Percentiles rank a stretch among this genome's conserved stretches.
Conservation (phyloP, 441 rosid species). For the Macaranga tanarius region DNA sequence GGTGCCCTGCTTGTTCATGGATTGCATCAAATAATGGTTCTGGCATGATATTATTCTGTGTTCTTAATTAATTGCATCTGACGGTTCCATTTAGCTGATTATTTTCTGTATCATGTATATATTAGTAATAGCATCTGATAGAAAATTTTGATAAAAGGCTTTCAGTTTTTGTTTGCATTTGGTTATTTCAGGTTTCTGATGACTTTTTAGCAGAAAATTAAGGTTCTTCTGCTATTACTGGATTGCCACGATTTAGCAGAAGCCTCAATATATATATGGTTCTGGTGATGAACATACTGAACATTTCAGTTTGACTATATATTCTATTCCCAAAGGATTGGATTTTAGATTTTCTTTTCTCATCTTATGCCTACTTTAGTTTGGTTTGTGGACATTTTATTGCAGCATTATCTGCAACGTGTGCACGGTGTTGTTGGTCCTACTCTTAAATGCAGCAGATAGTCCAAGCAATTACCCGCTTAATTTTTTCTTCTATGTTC, state of each 20-base stretch:
- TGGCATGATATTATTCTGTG: slow-evolving; percentile 16
- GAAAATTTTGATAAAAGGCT: background rate
- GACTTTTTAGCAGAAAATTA: slow-evolving; percentile 11
- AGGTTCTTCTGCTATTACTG: slow-evolving; percentile 3
- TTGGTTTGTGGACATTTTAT: background rate
- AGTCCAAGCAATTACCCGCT: background rate
- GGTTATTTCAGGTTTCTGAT: background rate
- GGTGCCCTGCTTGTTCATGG: slow-evolving; percentile 32
- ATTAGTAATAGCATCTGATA: background rate
- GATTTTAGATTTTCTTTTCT: background rate
- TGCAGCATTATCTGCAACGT: background rate
- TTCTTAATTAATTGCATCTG: background rate
- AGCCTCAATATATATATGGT: background rate
- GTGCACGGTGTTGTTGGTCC: background rate
- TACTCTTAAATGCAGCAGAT: background rate
- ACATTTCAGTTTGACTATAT: background rate
- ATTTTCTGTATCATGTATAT: background rate
- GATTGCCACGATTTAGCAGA: slow-evolving; percentile 10
- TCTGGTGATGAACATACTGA: slow-evolving; percentile 5
- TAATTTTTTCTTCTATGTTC: too few relatives aligned
- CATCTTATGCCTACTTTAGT: background rate
- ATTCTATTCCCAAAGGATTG: background rate
- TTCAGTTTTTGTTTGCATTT: background rate
- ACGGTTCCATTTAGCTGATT: background rate
- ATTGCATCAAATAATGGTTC: slow-evolving; percentile 30